Evolutionary conservation across 2,329 filamentous ascomycete genomes (phyloP).

Genomic region (Pestalotiopsis fici): DNA sequence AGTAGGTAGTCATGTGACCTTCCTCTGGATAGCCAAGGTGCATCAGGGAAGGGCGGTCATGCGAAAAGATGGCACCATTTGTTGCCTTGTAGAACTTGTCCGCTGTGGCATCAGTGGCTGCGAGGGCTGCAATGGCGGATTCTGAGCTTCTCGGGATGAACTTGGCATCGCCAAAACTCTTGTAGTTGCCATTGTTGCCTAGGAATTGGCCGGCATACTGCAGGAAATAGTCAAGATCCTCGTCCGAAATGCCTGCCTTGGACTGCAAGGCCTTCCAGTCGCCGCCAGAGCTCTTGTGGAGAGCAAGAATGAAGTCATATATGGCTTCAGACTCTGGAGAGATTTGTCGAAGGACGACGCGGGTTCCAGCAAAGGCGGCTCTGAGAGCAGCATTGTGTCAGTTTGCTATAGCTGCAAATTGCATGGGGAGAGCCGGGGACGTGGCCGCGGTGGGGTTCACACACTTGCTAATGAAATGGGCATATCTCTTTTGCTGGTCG

Average conservation of each 20-base stretch:
- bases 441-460: no score
- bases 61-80: conserved; percentile 72
- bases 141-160: conserved; percentile 74
- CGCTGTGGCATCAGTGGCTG: conserved; percentile 60
- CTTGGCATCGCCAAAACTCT: conserved; percentile 83
- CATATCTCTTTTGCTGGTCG: conserved; percentile 83
- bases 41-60: conserved; percentile 64
- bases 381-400: conserved; percentile 39
- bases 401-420: neutral
- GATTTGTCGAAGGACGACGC: conserved; percentile 78
- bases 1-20: conserved; percentile 81
- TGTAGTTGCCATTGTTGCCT: conserved; percentile 82
- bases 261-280: conserved; percentile 70
- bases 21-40: conserved; percentile 75
- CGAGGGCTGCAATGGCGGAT: conserved; percentile 65
- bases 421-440: neutral
- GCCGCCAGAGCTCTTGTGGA: conserved; percentile 67
- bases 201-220: conserved; percentile 80
- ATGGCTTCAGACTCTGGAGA: conserved; percentile 81
- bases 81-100: conserved; percentile 67
- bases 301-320: conserved; percentile 76
- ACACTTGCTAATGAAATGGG: conserved; percentile 84
- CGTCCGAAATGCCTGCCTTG: conserved; percentile 64
- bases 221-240: conserved; percentile 68
- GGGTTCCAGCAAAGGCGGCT: conserved; percentile 74